Evolutionary conservation across 495 filamentous ascomycete species (phyloP), one percentile per base, ranked within the genome.

Genomic region (Echria macrotheca): DNA sequence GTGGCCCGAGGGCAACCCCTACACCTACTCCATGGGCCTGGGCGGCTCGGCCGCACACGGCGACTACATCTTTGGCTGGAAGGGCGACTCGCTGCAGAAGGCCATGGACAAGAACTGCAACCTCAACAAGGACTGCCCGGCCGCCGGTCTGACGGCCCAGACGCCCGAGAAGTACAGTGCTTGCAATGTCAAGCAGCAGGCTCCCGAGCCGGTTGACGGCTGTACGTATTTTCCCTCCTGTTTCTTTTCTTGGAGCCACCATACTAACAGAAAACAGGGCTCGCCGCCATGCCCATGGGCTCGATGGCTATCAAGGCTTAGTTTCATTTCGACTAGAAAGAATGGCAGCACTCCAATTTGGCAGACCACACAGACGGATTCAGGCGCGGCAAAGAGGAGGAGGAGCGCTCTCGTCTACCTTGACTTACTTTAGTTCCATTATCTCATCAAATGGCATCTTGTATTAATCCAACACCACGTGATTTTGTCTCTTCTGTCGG

Each of bases 41-140:
- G 72, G 67, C 49, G 71, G 71, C 44, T 56, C 71, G n/a, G 71
- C 71, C 23, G 71, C 71, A 37, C 86, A 89, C 66, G 85, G 82
- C 47, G 85, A 89, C 69, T 89, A 89, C 71, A 64, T 90, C 54
- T 86, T 86, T 59, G 87, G 87, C 56, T 91, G 87, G 87, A 76
- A 90, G 62, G 69, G 72, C 24, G 57, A 70, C 19, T 69, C 74
- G 44, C 78, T 90, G 42, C 82, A 89, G 61, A 69, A 71, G 45
- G 83, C 80, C 47, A 72, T 85, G 65, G 68, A 85, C 53, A 70
- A 69, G 55, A 33, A 48, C 53, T 89, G 85, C 70, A 78, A 77
- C 53, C 71, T 76, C 35, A 73, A 76, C 69, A 60, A 54, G 21
- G 67, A 70, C 60, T 76, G 73, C 63, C 53, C 69, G 18, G 57